Evolutionary conservation across 768 basidiomycete genomes (phyloP).

Genomic region (Termitomyces bulborhizus): DNA sequence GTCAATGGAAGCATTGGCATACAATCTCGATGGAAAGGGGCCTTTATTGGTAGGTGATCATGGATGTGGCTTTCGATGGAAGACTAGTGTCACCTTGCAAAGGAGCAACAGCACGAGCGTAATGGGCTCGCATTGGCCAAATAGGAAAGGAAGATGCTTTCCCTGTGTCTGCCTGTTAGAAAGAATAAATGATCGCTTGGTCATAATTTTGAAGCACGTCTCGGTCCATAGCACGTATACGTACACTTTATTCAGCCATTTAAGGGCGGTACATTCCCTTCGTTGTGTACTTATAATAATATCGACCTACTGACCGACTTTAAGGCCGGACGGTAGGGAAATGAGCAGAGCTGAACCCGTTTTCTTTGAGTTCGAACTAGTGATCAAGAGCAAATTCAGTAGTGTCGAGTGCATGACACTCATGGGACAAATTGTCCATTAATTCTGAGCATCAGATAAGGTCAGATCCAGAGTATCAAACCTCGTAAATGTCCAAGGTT

Average conservation of each 20-base stretch:
- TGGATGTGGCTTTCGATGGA: neutral
- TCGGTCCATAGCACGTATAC: conserved; percentile 9
- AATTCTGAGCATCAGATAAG: conserved; percentile 28
- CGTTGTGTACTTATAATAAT: conserved; percentile 70
- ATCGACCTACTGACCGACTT: conserved; percentile 38
- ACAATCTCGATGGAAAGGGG: conserved; percentile 80
- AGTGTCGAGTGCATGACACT: conserved; percentile 9
- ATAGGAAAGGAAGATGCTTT: conserved; percentile 77
- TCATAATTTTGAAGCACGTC: neutral
- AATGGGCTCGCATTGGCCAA: conserved; percentile 93
- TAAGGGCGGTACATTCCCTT: conserved; percentile 64
- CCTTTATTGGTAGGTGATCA: conserved; percentile 27
- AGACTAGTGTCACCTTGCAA: conserved; percentile 51
- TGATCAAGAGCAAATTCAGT: neutral
- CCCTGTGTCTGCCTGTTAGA: conserved; percentile 71
- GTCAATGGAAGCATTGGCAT: conserved; percentile 13
- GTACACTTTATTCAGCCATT: conserved; percentile 82
- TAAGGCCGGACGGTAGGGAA: conserved; percentile 31
- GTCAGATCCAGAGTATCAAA: conserved; percentile 73
- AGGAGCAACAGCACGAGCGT: conserved; percentile 73
- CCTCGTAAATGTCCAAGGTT: conserved; percentile 23
- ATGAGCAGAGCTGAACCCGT: conserved; percentile 74
- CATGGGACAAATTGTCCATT: conserved; percentile 29
- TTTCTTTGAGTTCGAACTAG: conserved; percentile 48
- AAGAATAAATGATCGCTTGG: neutral